A percentile compares a stretch with the other conserved stretches of the same genome.
phyloP scores from a whole-genome alignment of 1,284 basidiomycete species.

The Moniliophthora roreri region DNA sequence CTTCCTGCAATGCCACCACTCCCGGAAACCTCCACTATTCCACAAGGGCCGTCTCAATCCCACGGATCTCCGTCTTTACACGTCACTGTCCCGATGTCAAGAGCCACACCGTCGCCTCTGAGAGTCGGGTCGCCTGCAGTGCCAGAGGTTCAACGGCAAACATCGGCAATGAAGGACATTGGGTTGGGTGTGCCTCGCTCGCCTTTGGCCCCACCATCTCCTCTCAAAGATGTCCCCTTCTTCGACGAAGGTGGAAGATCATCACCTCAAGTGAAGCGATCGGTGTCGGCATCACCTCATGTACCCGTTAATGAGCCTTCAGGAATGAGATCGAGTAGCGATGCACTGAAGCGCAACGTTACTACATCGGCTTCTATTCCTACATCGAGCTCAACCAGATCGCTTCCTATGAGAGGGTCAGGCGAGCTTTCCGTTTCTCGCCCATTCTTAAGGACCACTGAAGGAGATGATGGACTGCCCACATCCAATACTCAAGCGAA shows the following conservation, averaged over 20 bases:
- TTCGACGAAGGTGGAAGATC: neutral
- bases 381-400: neutral
- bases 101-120: slow-evolving; percentile 1
- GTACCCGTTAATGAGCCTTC: no score
- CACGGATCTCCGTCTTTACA: no score
- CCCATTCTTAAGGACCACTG: neutral
- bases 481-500: neutral
- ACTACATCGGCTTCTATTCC: slow-evolving; percentile 7
- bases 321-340: neutral
- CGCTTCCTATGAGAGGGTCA: no score
- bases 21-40: neutral
- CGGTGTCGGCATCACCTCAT: neutral
- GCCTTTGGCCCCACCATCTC: neutral
- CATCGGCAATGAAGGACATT: slow-evolving; percentile 3
- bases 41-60: neutral
- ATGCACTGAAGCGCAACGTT: slow-evolving; percentile 6
- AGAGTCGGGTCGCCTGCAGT: neutral
- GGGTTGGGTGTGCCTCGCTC: neutral
- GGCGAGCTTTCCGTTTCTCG: neutral
- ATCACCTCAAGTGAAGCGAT: neutral
- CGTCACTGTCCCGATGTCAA: neutral
- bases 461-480: neutral
- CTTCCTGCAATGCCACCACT: neutral
- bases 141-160: neutral
- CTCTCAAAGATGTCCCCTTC: slow-evolving; percentile 2